Conservation (phyloP, 2,329 filamentous ascomycete species). For the Nigrograna mackinnonii region DNA sequence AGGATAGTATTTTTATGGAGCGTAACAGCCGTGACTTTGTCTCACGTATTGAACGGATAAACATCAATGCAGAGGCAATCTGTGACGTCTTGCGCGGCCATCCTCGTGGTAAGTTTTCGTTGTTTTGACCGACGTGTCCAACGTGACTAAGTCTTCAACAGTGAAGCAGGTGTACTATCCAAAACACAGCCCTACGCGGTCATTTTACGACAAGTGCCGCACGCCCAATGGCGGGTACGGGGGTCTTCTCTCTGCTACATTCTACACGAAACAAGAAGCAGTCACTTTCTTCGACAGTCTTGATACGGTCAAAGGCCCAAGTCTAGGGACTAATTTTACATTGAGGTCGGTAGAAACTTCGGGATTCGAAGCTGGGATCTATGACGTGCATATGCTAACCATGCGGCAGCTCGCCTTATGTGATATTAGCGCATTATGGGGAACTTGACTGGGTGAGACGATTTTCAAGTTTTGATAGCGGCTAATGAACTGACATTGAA, state of each 20-base stretch:
- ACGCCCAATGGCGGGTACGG: conserved; percentile 82
- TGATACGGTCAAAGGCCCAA: conserved; percentile 90
- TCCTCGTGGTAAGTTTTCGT: conserved; percentile 49
- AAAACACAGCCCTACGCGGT: conserved; percentile 70
- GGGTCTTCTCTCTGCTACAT: conserved; percentile 83
- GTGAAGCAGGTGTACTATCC: conserved; percentile 88
- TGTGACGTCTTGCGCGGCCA: conserved; percentile 70
- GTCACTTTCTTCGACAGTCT: conserved; percentile 83
- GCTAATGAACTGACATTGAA: neutral
- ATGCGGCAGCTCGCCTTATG: conserved; percentile 74
- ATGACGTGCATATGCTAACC: conserved; percentile 1
- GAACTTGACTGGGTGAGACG: conserved; percentile 82
- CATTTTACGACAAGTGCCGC: conserved; percentile 78
- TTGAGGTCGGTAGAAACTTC: conserved; percentile 61
- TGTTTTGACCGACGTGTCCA: neutral
- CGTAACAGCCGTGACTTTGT: conserved; percentile 93
- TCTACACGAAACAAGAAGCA: conserved; percentile 71
- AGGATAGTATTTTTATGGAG: conserved; percentile 94
- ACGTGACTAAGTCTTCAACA: conserved; percentile 19
- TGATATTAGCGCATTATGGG: conserved; percentile 85
- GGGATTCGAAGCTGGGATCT: too few relatives aligned
- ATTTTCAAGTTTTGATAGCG: conserved; percentile 1
- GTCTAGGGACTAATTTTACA: conserved; percentile 95
- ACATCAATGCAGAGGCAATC: conserved; percentile 81
- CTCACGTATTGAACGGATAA: conserved; percentile 80